phyloP scores from a whole-genome alignment of 1,284 basidiomycete species.

The Leccinum pachyderme region DNA sequence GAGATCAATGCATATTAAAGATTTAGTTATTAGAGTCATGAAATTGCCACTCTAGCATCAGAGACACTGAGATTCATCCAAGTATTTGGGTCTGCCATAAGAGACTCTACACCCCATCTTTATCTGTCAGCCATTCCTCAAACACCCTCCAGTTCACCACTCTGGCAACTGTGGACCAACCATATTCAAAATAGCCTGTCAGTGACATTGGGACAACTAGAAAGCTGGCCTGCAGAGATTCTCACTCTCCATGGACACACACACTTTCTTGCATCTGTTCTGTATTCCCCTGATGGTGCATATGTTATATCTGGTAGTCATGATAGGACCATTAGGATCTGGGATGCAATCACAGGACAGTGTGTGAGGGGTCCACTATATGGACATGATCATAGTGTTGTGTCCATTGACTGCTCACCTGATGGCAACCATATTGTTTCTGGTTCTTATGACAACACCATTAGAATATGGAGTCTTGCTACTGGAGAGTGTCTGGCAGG shows the following conservation, averaged over 20 bases:
- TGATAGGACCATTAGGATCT: not conserved
- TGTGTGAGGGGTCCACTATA: not conserved
- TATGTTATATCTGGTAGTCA: too few relatives aligned
- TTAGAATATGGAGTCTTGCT: not conserved
- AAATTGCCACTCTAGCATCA: not conserved
- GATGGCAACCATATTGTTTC: not conserved
- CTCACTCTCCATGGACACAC: not conserved
- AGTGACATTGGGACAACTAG: not conserved
- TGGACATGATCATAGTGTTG: not conserved
- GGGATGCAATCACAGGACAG: not conserved
- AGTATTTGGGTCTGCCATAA: not conserved
- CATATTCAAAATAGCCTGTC: not conserved
- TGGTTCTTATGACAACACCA: not conserved
- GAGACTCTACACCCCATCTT: not conserved
- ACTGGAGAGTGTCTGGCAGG: not conserved
- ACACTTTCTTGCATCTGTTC: not conserved
- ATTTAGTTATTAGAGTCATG: not conserved
- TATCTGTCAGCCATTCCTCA: not conserved
- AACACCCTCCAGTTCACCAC: not conserved
- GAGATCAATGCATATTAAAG: not conserved
- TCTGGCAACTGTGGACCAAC: not conserved
- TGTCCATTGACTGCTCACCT: not conserved
- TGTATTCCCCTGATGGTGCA: too few relatives aligned
- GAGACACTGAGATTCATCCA: not conserved
- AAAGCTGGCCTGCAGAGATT: not conserved